phyloP scores from a whole-genome alignment of 2,329 filamentous ascomycete genomes.

The Sclerotinia glacialis region DNA sequence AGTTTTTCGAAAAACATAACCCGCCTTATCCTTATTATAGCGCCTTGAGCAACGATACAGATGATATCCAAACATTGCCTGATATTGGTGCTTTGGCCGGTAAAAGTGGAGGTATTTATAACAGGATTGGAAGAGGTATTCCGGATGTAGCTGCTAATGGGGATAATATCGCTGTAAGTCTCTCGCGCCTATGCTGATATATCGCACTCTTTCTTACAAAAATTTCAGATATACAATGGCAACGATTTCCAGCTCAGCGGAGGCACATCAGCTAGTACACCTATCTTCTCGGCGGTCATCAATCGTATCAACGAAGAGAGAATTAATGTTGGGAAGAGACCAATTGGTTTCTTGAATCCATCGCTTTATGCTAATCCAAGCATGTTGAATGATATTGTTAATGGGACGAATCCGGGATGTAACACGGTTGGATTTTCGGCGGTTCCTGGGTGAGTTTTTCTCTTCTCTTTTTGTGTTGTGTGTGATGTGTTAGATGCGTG shows the following conservation, averaged over 20 bases:
- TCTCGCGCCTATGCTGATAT: neutral
- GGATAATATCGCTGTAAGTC: constrained; percentile 35
- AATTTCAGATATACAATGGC: constrained; percentile 23
- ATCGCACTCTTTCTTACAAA: neutral
- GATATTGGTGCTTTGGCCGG: constrained; percentile 28
- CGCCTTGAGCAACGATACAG: constrained; percentile 25
- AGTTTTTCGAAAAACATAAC: constrained; percentile 42
- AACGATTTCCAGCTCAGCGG: constrained; percentile 37
- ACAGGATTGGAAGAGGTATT: constrained; percentile 34
- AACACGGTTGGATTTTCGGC: constrained; percentile 37
- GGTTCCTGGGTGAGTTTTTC: constrained; percentile 28
- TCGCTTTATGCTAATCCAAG: constrained; percentile 47
- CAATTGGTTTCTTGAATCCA: constrained; percentile 53
- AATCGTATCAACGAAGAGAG: constrained; percentile 52
- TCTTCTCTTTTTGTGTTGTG: neutral
- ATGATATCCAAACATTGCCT: constrained; percentile 22
- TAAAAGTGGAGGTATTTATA: constrained; percentile 25
- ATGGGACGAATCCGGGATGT: constrained; percentile 37
- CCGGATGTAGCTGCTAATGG: constrained; percentile 46
- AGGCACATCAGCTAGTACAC: constrained; percentile 51
- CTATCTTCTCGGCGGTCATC: constrained; percentile 48
- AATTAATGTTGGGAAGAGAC: constrained; percentile 45
- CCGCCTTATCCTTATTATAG: constrained; percentile 29
- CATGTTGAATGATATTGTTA: constrained; percentile 39
- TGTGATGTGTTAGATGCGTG: neutral